Evolutionary conservation across 1,139 yeast species (phyloP).

Genomic region (Blastobotrys persicus): DNA sequence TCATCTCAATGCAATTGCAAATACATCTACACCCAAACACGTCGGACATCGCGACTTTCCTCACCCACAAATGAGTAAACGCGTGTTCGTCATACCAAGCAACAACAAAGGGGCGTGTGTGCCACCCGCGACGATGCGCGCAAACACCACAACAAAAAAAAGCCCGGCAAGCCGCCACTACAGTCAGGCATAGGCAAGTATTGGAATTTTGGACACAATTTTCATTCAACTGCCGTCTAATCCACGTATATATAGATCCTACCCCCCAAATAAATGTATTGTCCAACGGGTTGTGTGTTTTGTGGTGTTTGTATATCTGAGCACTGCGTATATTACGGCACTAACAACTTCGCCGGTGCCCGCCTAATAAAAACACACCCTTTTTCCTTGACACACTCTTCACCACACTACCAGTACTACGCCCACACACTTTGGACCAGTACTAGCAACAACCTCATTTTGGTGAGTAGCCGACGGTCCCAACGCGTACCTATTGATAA

Average conservation of each 20-base stretch:
- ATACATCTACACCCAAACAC: too few species aligned
- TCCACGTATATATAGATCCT: too few species aligned
- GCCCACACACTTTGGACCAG: background rate
- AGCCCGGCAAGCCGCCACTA: too few species aligned
- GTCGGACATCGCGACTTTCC: too few species aligned
- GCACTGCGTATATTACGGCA: background rate
- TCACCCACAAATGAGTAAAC: too few species aligned
- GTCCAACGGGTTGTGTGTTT: background rate
- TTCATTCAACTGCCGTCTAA: too few species aligned
- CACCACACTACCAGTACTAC: constrained; percentile 2
- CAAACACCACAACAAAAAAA: background rate
- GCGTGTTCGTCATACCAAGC: too few species aligned
- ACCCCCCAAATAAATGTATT: too few species aligned
- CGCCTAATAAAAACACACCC: constrained; percentile 7
- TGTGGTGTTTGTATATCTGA: background rate
- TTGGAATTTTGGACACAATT: too few species aligned
- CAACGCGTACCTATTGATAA: constrained; percentile 3
- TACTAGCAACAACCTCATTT: background rate
- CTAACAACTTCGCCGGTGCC: constrained; percentile 3
- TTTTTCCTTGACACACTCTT: constrained; percentile 1
- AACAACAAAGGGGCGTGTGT: background rate
- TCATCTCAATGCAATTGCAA: too few species aligned
- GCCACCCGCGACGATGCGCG: background rate
- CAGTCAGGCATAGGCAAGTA: too few species aligned
- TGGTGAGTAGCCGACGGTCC: constrained; percentile 6